Base-by-base conservation (phyloP, 2,329 filamentous ascomycete genomes). In the Dissoconium aciculare region DNA sequence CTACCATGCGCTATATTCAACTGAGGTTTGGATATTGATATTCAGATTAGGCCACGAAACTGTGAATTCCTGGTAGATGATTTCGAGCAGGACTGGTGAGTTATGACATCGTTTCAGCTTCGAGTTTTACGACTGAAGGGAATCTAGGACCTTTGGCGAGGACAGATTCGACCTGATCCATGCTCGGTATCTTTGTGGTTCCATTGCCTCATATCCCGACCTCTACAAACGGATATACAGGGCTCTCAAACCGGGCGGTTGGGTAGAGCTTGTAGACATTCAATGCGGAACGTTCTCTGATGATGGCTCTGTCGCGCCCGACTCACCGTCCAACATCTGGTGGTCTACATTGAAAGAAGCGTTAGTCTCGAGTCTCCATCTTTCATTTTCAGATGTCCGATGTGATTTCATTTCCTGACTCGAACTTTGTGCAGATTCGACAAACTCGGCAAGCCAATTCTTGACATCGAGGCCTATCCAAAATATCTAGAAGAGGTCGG, bases 251-350 rank as follows among this genome's bases (percentile, higher is more conserved):
- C 59, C 59, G 1, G 59, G 59, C 4, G 59, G 59, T 26, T 60
- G 50, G 45, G 41, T 60, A 13, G 57, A 62, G 36, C 51, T 59
- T 16, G 53, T 57, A 8, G 61, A 64, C 36, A 50, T 60, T 36
- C 52, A 53, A 1, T 51, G 60, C 0, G 50, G 54, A 4, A 52
- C 55, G 0, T 48, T 43, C n/a, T 47, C 49, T 15, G 54, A 60
- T 23, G 59, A 64, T 31, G 55, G 46, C 8, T 57, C 47, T n/a
- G 44, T 58, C 40, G 43, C 39, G 3, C n/a, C 32, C 5, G 41
- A 46, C 23, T 40, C 37, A 5, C 34, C 43, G 3, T 32, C 37
- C 14, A 33, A 38, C 9, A 38, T 41, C 25, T 47, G 42, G 40
- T 39, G 35, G 21, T 27, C 35, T 28, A 17, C 33, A 15, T 26